A percentile compares a stretch with the other conserved stretches of the same genome.
phyloP scores from a whole-genome alignment of 192 early-diverging fungal species.

The Phycomyces blakesleeanus region DNA sequence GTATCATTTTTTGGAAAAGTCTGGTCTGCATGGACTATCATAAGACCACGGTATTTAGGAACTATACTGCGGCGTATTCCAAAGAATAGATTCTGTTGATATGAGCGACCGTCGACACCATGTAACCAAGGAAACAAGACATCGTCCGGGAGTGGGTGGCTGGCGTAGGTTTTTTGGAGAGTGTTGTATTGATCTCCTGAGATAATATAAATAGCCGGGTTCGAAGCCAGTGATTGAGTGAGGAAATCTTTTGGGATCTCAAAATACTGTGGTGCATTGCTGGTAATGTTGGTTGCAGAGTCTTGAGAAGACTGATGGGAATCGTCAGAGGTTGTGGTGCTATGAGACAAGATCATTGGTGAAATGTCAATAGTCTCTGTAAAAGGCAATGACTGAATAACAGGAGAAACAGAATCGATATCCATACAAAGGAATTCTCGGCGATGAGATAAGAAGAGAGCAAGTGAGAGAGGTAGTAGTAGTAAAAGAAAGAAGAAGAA shows the following conservation, averaged over 20 bases:
- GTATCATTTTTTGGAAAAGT: conserved; percentile 4
- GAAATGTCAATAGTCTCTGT: conserved; percentile 3
- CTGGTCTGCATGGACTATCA: conserved; percentile 31
- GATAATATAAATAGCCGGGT: conserved; percentile 34
- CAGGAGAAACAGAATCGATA: conserved; percentile 4
- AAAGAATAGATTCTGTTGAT: conserved; percentile 52
- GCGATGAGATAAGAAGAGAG: too few relatives aligned
- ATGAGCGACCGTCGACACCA: conserved; percentile 48
- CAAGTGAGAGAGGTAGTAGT: too few relatives aligned
- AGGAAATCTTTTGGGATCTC: background rate
- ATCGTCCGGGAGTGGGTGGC: conserved; percentile 44
- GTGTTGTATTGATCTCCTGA: conserved; percentile 37
- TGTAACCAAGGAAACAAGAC: conserved; percentile 61
- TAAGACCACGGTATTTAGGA: conserved; percentile 25
- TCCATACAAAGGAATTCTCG: background rate
- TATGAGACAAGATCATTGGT: conserved; percentile 1
- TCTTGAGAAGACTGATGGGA: background rate
- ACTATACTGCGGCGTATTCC: conserved; percentile 34
- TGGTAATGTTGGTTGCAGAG: background rate
- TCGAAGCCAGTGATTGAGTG: background rate
- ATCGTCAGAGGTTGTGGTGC: background rate
- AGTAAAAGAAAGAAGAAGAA: too few relatives aligned
- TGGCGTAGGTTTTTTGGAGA: conserved; percentile 40
- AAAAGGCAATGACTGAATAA: background rate
- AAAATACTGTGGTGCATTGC: background rate